A percentile compares a stretch with the other conserved stretches of the same genome.
Evolutionary conservation across 2,329 filamentous ascomycete genomes (phyloP).

Genomic region (Trichoderma semiorbis): DNA sequence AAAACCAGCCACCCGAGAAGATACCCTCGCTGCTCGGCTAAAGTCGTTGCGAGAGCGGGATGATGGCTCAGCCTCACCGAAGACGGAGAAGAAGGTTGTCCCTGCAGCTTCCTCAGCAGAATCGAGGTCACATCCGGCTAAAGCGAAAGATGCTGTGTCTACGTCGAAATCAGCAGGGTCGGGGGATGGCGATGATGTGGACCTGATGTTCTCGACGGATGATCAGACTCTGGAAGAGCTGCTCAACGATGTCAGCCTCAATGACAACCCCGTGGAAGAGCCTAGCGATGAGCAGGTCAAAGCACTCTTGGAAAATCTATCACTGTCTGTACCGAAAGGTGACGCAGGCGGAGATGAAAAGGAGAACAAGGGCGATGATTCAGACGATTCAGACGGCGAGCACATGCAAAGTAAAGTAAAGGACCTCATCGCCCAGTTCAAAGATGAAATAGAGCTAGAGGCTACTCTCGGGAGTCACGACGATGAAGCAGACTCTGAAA

Average conservation of each 20-base stretch:
- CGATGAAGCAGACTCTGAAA: neutral
- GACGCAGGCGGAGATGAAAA: neutral
- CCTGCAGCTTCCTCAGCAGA: neutral
- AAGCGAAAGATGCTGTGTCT: neutral
- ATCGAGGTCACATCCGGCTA: neutral
- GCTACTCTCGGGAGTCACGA: conserved; percentile 15
- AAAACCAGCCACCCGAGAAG: conserved; percentile 45
- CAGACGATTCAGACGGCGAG: conserved; percentile 51
- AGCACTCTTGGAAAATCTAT: conserved; percentile 37
- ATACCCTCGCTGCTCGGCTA: conserved; percentile 50
- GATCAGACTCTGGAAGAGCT: conserved; percentile 53
- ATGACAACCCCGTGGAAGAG: conserved; percentile 27
- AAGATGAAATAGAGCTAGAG: conserved; percentile 45
- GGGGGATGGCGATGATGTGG: conserved; percentile 35
- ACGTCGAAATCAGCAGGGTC: neutral
- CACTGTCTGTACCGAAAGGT: conserved; percentile 32
- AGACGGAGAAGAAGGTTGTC: neutral
- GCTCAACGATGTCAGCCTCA: conserved; percentile 41
- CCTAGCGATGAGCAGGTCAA: conserved; percentile 34
- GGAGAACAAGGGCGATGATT: conserved; percentile 23
- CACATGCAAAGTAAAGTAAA: conserved; percentile 44
- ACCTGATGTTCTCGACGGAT: conserved; percentile 44
- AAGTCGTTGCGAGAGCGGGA: conserved; percentile 46
- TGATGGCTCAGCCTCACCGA: conserved; percentile 26
- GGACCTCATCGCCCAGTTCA: conserved; percentile 43